phyloP scores from a whole-genome alignment of 805 yeast species.

The Kluyveromyces lactis region DNA sequence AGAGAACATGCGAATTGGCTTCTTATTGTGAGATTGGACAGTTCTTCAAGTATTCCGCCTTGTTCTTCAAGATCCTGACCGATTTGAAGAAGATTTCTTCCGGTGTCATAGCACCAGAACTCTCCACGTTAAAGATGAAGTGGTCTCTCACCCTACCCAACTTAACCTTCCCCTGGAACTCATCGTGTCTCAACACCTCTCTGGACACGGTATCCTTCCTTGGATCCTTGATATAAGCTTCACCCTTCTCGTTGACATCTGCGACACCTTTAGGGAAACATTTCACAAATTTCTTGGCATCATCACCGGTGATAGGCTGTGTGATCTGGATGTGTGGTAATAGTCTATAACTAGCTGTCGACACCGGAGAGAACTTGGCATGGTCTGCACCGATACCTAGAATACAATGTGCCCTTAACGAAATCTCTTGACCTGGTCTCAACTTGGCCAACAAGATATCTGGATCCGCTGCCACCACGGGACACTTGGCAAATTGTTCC shows the following conservation, averaged over 20 bases:
- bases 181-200: conserved; percentile 90
- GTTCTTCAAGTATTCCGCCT: conserved; percentile 69
- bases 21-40: conserved; percentile 72
- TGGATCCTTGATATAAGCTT: conserved; percentile 79
- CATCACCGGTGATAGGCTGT: conserved; percentile 65
- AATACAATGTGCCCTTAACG: conserved; percentile 81
- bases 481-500: conserved; percentile 55
- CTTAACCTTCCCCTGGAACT: conserved; percentile 81
- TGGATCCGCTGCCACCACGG: conserved; percentile 77
- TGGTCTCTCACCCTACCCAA: conserved; percentile 89
- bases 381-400: conserved; percentile 92
- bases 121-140: conserved; percentile 89
- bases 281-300: conserved; percentile 70
- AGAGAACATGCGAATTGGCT: too few relatives aligned
- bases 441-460: conserved; percentile 84
- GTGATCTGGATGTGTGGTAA: conserved; percentile 78
- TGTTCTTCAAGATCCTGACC: conserved; percentile 74
- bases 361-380: conserved; percentile 95
- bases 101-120: conserved; percentile 95
- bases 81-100: conserved; percentile 92
- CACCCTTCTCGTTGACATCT: conserved; percentile 55
- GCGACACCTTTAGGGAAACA: conserved; percentile 94
- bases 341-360: conserved; percentile 92
- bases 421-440: conserved; percentile 95
- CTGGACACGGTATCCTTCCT: conserved; percentile 95